Percentiles rank a stretch among this genome's conserved stretches.
Conservation (phyloP, 306 rosid genomes). For the Styphnolobium japonicum region DNA sequence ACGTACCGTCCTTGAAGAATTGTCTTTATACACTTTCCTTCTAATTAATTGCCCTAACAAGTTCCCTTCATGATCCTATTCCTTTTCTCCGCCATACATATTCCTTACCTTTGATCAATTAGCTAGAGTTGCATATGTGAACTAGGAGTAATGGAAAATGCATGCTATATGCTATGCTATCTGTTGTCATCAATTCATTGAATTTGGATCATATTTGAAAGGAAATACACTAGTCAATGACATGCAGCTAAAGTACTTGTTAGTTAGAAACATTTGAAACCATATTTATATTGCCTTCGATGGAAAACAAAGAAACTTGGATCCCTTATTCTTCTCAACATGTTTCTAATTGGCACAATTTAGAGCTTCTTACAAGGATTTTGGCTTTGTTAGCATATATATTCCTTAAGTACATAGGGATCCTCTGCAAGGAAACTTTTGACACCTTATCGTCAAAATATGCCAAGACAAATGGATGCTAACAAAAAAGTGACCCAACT, state of each 20-base stretch:
- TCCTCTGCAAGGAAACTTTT: constrained; percentile 45
- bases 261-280: not conserved
- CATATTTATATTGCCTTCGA: constrained; percentile 8
- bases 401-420: constrained; percentile 46
- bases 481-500: constrained; percentile 42
- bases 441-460: constrained; percentile 47
- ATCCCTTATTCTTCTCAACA: constrained; percentile 20
- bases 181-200: constrained; percentile 17
- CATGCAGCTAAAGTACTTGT: constrained; percentile 7
- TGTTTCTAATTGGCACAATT: constrained; percentile 37
- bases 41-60: constrained; percentile 28
- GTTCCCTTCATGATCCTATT: constrained; percentile 24
- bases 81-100: constrained; percentile 28
- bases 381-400: constrained; percentile 41
- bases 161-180: not conserved
- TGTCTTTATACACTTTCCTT: constrained; percentile 26
- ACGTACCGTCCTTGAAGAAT: constrained; percentile 61
- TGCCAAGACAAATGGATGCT: constrained; percentile 52
- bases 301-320: constrained; percentile 42
- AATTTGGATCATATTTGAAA: not conserved
- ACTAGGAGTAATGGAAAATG: not conserved
- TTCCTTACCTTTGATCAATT: constrained; percentile 5
- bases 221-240: constrained; percentile 8
- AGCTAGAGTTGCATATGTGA: not conserved
- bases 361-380: constrained; percentile 38